Conservation (phyloP, 2,329 filamentous ascomycete species). For the Ambrosiella xylebori region DNA sequence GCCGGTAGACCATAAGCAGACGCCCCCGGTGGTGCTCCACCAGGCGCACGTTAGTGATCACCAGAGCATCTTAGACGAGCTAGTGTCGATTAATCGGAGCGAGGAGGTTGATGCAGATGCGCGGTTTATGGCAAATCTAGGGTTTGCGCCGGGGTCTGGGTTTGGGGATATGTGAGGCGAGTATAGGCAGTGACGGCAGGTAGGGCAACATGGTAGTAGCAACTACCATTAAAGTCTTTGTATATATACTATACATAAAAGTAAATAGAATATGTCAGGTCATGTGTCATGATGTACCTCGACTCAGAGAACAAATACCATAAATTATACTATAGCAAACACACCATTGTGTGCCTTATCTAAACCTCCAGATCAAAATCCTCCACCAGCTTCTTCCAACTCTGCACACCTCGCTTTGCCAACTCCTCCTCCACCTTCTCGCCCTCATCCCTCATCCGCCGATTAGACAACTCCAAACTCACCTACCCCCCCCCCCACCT, state of each 20-base stretch:
- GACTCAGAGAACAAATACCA: background rate
- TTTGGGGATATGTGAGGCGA: slow-evolving; percentile 33
- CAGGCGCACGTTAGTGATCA: slow-evolving; percentile 22
- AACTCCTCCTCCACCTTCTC: slow-evolving; percentile 31
- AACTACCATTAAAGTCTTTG: slow-evolving; percentile 2
- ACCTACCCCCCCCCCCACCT: slow-evolving; percentile 49
- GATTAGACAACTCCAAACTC: slow-evolving; percentile 53
- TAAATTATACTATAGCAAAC: background rate
- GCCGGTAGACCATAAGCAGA: no score
- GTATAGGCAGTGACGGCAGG: slow-evolving; percentile 18
- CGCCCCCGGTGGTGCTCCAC: background rate
- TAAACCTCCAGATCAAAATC: slow-evolving; percentile 19
- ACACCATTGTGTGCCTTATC: slow-evolving; percentile 28
- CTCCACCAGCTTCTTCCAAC: slow-evolving; percentile 29
- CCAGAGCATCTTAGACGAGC: slow-evolving; percentile 34
- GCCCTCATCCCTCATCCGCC: slow-evolving; percentile 35
- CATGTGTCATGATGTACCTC: background rate
- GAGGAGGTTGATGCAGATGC: slow-evolving; percentile 36
- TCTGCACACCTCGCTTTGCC: slow-evolving; percentile 38
- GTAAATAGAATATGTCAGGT: slow-evolving; percentile 18
- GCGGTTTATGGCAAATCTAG: slow-evolving; percentile 50
- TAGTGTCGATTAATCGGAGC: slow-evolving; percentile 32
- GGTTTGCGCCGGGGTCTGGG: slow-evolving; percentile 44
- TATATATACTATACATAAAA: background rate
- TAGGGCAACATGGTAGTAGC: background rate